Base-by-base conservation (phyloP, 2,329 filamentous ascomycete species). In the Grosmannia huntii region DNA sequence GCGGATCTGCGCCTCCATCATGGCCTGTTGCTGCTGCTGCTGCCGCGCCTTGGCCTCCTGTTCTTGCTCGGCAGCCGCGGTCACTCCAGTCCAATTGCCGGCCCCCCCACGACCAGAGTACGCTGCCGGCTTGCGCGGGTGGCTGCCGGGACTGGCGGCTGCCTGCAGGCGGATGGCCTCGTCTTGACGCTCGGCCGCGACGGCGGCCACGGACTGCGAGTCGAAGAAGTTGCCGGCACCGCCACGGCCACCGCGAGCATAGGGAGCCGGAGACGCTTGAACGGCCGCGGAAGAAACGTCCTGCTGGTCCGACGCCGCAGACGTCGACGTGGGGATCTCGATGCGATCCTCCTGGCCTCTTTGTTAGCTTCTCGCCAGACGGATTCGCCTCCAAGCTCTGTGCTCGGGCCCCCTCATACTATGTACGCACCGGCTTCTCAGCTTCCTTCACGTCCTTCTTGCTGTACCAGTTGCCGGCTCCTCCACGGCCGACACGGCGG, bases 401-500 rank as follows among this genome's bases (percentile, higher is more conserved):
- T 44, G n/a, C n/a, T 44, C 41, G 28, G 27, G 27, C 27, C 49
- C 12, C 14, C 4, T 52, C 12, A 27, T 36, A n/a, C n/a, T n/a
- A n/a, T n/a, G n/a, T n/a, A 53, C 59, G 46, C 33, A 61, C 60
- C 55, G 49, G 53, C 51, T 59, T 59, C n/a, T 62, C 58, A 67
- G 69, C 72, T 33, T 78, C 74, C 31, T 80, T 73, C 28, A 78
- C 68, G 59, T 82, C 75, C 62, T 77, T 73, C 62, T 77, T 74
- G 65, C 73, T 73, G 65, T 76, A 77, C 67, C 78, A 84, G 69
- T 86, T 86, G 56, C 83, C 83, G 6, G 82, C 82, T 55, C 83
- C 83, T 57, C 83, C 83, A 54, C 83, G 79, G 58, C 83, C 83
- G 49, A 77, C 74, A 60, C 74, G 75, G 62, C 74, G 73, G 63